Evolutionary conservation across 2,329 filamentous ascomycete genomes (phyloP).

Genomic region (Verticillium isaacii): DNA sequence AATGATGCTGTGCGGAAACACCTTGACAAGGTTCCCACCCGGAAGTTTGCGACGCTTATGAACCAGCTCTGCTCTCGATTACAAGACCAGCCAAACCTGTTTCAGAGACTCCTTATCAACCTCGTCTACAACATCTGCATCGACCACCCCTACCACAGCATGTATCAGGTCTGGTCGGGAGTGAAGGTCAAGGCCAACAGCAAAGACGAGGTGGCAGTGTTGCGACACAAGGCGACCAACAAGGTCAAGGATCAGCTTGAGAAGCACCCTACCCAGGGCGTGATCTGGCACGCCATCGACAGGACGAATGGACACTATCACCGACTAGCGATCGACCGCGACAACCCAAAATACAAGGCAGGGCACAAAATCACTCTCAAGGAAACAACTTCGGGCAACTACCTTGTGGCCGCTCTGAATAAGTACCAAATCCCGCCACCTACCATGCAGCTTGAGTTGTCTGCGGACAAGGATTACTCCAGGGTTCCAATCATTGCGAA

Average conservation of each 20-base stretch:
- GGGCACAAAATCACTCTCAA: constrained; percentile 61
- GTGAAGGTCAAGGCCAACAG: constrained; percentile 63
- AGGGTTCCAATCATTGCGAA: constrained; percentile 67
- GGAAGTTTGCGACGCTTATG: constrained; percentile 89
- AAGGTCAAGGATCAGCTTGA: constrained; percentile 59
- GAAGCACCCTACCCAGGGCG: constrained; percentile 42
- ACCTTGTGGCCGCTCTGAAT: constrained; percentile 57
- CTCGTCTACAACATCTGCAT: constrained; percentile 80
- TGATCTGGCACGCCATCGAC: constrained; percentile 67
- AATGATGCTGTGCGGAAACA: constrained; percentile 72
- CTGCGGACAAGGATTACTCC: constrained; percentile 69
- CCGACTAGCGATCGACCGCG: constrained; percentile 58
- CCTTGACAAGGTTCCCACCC: constrained; percentile 71
- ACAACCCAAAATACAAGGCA: constrained; percentile 61
- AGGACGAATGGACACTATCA: constrained; percentile 67
- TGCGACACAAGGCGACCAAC: constrained; percentile 69
- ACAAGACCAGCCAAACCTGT: constrained; percentile 61
- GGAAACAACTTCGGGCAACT: constrained; percentile 57
- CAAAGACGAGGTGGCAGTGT: constrained; percentile 70
- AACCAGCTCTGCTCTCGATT: constrained; percentile 95
- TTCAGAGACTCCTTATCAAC: constrained; percentile 70
- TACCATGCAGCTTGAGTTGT: constrained; percentile 79
- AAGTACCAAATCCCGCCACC: constrained; percentile 76
- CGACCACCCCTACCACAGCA: constrained; percentile 93
- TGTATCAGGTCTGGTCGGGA: constrained; percentile 93